Percentiles rank a stretch among this genome's conserved stretches.
Conservation (phyloP, 768 basidiomycete species). For the Suillus placidus region DNA sequence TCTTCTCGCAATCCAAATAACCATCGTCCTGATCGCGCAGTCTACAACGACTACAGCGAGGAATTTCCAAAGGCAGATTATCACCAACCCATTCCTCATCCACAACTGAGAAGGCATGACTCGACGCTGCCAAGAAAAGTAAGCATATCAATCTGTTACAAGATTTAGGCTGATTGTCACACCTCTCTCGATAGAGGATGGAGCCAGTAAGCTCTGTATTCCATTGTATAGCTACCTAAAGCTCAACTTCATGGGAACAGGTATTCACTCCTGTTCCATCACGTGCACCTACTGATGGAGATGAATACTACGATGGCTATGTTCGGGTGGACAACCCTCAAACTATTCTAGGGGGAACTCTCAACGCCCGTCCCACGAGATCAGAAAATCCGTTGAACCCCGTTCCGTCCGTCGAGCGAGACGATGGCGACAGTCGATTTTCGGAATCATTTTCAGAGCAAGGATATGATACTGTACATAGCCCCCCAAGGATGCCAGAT, state of each 20-base stretch:
- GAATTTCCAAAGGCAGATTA: slow-evolving; percentile 33
- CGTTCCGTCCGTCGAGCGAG: slow-evolving; percentile 25
- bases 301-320: slow-evolving; percentile 35
- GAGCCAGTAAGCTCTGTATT: slow-evolving; percentile 31
- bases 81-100: slow-evolving; percentile 17
- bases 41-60: slow-evolving; percentile 30
- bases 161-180: background rate
- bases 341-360: slow-evolving; percentile 34
- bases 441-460: slow-evolving; percentile 29
- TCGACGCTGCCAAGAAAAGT: slow-evolving; percentile 13
- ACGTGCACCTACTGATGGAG: slow-evolving; percentile 34
- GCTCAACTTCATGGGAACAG: slow-evolving; percentile 20
- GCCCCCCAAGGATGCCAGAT: slow-evolving; percentile 27
- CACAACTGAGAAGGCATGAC: slow-evolving; percentile 21
- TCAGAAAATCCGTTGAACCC: slow-evolving; percentile 18
- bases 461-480: slow-evolving; percentile 20
- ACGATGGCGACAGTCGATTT: slow-evolving; percentile 19
- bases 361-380: slow-evolving; percentile 35
- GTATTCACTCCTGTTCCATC: slow-evolving; percentile 37
- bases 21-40: slow-evolving; percentile 25
- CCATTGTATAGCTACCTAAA: background rate
- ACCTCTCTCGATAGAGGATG: slow-evolving; percentile 25
- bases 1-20: slow-evolving; percentile 32
- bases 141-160: background rate
- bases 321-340: slow-evolving; percentile 35